Evolutionary conservation across 495 filamentous ascomycete genomes (phyloP), one percentile per base, ranked within the genome.

Genomic region (Aspergillus saccharolyticus): DNA sequence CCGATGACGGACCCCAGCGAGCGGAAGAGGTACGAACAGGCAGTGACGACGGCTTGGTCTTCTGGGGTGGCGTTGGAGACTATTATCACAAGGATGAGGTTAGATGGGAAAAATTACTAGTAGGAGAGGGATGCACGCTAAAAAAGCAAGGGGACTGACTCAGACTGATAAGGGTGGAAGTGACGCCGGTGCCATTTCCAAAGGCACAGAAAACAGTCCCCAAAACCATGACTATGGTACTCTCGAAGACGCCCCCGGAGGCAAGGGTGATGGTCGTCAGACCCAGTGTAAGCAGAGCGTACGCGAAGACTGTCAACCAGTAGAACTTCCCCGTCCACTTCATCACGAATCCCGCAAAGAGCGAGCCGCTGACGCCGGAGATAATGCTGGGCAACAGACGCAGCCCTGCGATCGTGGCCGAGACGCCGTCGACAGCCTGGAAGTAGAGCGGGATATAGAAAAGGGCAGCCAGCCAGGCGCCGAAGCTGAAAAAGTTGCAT

Each of bases 21-120:
- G 4, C 91, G 85, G 78, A 96, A 96, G 2, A 95, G 81, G 68
- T 95, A 96, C 1, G 84, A 89, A 67, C 89, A 91, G 1, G 91
- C 91, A 14, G 89, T 92, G 3, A 85, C 86, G 3, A 95, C 80
- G 0, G 90, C 90, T 56, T 89, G 85, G 60, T 94, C 89, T 42
- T 81, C 78, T 0, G 71, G 76, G 8, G 79, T 71, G 0, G 86
- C 80, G 62, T 92, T 91, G 28, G 89, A 83, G 62, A 95, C 86
- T 61, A 80, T 54, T 28, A 9, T 3, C 25, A 3, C 25, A 9
- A 28, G 25, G 9, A 28, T n/a, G n/a, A n/a, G n/a, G n/a, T n/a
- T n/a, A n/a, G 3, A 17, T 14, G 24, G 24, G 24, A 25, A 5
- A 22, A 3, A n/a, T n/a, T n/a, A n/a, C n/a, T n/a, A n/a, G 21